Evolutionary conservation across 371 early-diverging fungal species (phyloP), one percentile per base, ranked within the genome.

Genomic region (Mortierella sp.): DNA sequence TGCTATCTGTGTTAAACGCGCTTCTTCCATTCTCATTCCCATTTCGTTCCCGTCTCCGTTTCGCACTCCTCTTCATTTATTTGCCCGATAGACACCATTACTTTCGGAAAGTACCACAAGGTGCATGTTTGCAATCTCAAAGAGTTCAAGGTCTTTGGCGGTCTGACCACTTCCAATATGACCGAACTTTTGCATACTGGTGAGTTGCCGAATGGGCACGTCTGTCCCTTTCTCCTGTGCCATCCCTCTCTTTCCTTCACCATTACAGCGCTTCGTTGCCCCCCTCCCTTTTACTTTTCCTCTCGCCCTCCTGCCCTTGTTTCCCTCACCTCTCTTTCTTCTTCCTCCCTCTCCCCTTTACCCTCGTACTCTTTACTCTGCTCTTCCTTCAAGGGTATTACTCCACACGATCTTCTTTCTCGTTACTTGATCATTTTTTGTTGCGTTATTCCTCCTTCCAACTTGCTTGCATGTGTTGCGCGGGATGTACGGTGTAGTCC

Each of bases 81-180:
- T 46, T 53, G 43, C 43, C 43, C 4, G 2, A 14, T 50, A 95
- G 95, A 93, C 51, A 88, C 95, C 2, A 98, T 98, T 81, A 96
- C 94, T 0, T 98, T 99, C 92, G 99, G 99, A 78, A 99, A 99
- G 88, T 98, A 93, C 87, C 93, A 96, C 91, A 96, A 97, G 88
- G 95, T 94, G 2, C 99, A 99, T 88, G 97, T 98, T 21, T 99
- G 98, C 89, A 99, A 98, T 84, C 86, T 99, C 40, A 98, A 97
- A 79, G 98, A 98, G 89, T 98, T 98, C 91, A 97, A 96, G 87
- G 95, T 99, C 11, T 97, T 88, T 86, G 97, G 96, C 59, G 97
- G 97, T 6, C 89, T 96, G 89, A 86, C 93, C 2, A 92, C 92
- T 31, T 92, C 94, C 73, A 93, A 95, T 80, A 95, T 97, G 95